These are phyloP conservation scores for Nectriaceae sp. DNA, from an alignment of 2,329 filamentous ascomycete genomes.

Conservation along the genomic window DNA sequence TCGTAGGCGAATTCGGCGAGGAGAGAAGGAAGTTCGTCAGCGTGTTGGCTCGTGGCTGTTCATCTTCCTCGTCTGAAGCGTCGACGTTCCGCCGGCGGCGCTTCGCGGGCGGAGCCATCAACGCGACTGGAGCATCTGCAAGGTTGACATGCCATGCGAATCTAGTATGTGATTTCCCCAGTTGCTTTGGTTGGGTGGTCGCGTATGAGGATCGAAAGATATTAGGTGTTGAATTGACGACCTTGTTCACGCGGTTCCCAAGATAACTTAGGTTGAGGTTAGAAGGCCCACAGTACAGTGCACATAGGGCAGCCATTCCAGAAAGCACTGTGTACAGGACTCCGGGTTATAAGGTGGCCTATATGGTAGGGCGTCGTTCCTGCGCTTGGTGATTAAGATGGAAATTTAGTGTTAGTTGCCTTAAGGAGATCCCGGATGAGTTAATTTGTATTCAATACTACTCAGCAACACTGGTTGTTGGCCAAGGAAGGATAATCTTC, in stretches of 20 bases:
- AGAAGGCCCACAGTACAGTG: conserved; percentile 20
- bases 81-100: conserved; percentile 60
- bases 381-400: too few relatives aligned
- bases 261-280: conserved; percentile 13
- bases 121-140: conserved; percentile 33
- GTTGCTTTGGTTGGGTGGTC: conserved; percentile 1
- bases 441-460: too few relatives aligned
- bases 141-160: conserved; percentile 23
- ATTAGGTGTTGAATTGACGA: conserved; percentile 13
- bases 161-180: conserved; percentile 6
- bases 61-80: conserved; percentile 52
- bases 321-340: not conserved
- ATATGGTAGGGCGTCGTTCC: too few relatives aligned
- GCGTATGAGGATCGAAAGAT: conserved; percentile 12
- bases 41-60: conserved; percentile 45
- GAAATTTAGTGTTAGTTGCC: too few relatives aligned
- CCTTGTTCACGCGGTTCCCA: conserved; percentile 15
- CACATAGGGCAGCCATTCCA: not conserved
- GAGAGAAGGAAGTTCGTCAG: conserved; percentile 56
- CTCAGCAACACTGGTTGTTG: too few relatives aligned
- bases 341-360: too few relatives aligned
- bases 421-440: too few relatives aligned
- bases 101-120: conserved; percentile 61
- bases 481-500: too few relatives aligned
- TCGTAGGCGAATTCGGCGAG: conserved; percentile 47